A percentile compares a stretch with the other conserved stretches of the same genome.
These are phyloP conservation scores for Nyctanthes arbortristis DNA, from an alignment of 257 asterid species.

Conservation along the genomic window DNA sequence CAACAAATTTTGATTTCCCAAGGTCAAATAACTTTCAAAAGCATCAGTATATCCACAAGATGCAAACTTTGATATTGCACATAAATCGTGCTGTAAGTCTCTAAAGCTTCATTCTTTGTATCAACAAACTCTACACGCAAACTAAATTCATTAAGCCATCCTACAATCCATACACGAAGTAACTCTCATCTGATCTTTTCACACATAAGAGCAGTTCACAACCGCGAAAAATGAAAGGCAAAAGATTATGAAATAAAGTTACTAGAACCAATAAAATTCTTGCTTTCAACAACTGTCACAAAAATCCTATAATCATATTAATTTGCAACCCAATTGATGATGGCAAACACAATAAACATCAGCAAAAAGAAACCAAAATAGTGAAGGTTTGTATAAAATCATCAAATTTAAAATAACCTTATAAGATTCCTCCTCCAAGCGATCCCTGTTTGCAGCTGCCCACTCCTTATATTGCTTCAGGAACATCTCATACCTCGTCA, in stretches of 20 bases:
- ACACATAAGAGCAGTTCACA: background rate
- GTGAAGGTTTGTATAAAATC: background rate
- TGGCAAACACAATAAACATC: background rate
- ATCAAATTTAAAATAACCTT: slow-evolving; percentile 49
- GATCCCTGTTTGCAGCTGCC: slow-evolving; percentile 77
- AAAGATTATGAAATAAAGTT: slow-evolving; percentile 8
- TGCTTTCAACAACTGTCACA: slow-evolving; percentile 4
- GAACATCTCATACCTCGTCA: slow-evolving; percentile 82
- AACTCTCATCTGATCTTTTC: background rate
- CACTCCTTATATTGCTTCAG: slow-evolving; percentile 87
- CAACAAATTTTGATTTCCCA: background rate
- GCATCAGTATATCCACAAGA: slow-evolving; percentile 4
- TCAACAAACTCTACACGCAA: background rate
- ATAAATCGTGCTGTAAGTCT: background rate
- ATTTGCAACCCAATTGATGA: background rate
- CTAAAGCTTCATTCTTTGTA: background rate
- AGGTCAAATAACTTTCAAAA: slow-evolving; percentile 5
- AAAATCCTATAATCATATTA: slow-evolving; percentile 1
- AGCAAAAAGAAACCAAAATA: slow-evolving; percentile 7
- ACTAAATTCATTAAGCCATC: no score
- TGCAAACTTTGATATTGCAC: background rate
- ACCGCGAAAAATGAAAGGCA: background rate
- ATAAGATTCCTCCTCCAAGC: slow-evolving; percentile 79
- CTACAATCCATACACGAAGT: background rate
- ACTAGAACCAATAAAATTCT: slow-evolving; percentile 3